These are phyloP conservation scores for Arabidopsis hybrid DNA, from an alignment of 441 rosid genomes.

Conservation along the genomic window DNA sequence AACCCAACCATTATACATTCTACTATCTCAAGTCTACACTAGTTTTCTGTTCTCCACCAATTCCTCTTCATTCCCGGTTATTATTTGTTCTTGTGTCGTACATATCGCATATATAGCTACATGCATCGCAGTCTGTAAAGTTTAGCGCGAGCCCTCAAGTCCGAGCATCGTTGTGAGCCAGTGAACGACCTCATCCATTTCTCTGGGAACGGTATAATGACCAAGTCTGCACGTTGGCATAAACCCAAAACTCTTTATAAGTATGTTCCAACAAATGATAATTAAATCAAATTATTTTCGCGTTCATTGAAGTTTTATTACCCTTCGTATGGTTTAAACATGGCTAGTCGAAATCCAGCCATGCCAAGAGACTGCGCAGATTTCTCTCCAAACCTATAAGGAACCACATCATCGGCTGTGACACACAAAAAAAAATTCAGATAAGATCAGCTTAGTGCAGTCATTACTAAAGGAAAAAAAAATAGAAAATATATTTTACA, in stretches of 20 bases:
- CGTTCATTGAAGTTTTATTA: slow-evolving; percentile 37
- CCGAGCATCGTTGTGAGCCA: slow-evolving; percentile 80
- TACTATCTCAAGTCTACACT: slow-evolving; percentile 40
- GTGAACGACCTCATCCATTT: slow-evolving; percentile 80
- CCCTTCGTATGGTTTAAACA: slow-evolving; percentile 80
- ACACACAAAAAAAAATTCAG: slow-evolving; percentile 12
- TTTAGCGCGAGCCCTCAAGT: slow-evolving; percentile 66
- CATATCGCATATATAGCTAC: slow-evolving; percentile 28
- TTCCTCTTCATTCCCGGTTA: slow-evolving; percentile 9
- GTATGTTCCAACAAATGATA: slow-evolving; percentile 2
- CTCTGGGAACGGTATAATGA: slow-evolving; percentile 87
- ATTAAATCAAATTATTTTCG: background rate
- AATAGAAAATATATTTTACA: background rate
- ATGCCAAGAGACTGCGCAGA: slow-evolving; percentile 62
- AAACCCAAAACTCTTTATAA: slow-evolving; percentile 10
- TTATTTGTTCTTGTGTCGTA: slow-evolving; percentile 27
- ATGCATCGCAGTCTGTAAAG: slow-evolving; percentile 9
- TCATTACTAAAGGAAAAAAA: background rate
- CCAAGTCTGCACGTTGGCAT: slow-evolving; percentile 68
- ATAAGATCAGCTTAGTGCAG: slow-evolving; percentile 13
- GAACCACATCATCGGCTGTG: slow-evolving; percentile 88
- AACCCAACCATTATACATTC: slow-evolving; percentile 37
- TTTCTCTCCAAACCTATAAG: slow-evolving; percentile 73
- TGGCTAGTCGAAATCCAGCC: slow-evolving; percentile 71
- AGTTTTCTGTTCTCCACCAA: background rate